Base-by-base conservation (phyloP, 768 basidiomycete species). In the Pleurotus ostreatus region DNA sequence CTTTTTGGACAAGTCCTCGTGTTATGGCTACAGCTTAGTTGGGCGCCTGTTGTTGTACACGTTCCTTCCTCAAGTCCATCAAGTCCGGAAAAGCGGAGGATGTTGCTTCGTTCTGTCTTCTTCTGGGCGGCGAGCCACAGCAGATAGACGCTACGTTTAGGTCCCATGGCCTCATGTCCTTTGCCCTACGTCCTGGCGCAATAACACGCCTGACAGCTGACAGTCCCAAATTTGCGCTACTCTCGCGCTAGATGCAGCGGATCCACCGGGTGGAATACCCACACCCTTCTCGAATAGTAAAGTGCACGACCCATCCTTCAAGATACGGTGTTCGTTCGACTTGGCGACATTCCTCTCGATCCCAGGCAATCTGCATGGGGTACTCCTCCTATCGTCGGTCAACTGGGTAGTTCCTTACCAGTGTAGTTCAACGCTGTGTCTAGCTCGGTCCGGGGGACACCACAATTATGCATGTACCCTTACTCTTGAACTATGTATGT, bases 401-500 rank as follows among this genome's bases (percentile, higher is more conserved):
- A 34, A 34, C 30, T 11, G 30, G 7, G 11, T 34, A 34, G 30
- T 34, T 34, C 30, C 30, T 34, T 34, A n/a, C 39, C 34, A 53
- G 51, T 23, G 48, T 15, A 49, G 48, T 34, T 34, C 30, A n/a
- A n/a, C 37, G 26, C 13, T 34, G 48, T 49, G 30, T 26, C 48
- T 49, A 49, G 48, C 26, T 15, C 25, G 20, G 15, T n/a, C 16
- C 20, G 26, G 25, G 26, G 39, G 15, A 20, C 13, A 20, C 16
- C 51, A n/a, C 51, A 37, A 53, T 53, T 53, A 16, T 39, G 16
- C 22, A 20, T 53, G 37, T 41, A 41, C 23, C 41, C 51, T 23
- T 39, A 25, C 23, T 39, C 5, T 41, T 25, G 39, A 53, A 30
- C 51, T 51, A 51, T 51, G 16, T 25, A 13, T 37, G 9, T 25